Base-by-base conservation (phyloP, 164 flowering plant genomes). In the Cinnamomum micranthum region DNA sequence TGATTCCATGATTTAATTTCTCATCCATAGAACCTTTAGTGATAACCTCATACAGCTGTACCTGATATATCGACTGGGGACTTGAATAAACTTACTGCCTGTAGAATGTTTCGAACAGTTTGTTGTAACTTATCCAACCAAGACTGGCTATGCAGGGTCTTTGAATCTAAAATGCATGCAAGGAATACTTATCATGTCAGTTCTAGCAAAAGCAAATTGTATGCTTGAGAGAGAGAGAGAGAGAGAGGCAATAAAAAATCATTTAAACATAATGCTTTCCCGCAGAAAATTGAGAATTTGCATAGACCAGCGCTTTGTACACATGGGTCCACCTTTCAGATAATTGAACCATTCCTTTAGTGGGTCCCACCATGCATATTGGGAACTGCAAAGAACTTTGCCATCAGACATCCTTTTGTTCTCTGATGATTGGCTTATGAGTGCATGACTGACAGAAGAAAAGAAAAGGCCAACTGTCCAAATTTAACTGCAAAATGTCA, bases 121-220 rank as follows among this genome's bases (percentile, higher is more conserved):
- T 86, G 70, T 76, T 89, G 93, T 74, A 95, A 86, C 87, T 89
- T 95, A 77, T 90, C 97, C 86, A 92, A 82, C 98, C 95, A 95
- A 69, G 99, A 87, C 70, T 89, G 85, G 71, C 77, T 84, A 77
- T 84, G 82, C 75, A 85, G 9, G 77, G 78, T 74, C 62, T 17
- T 60, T 58, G 78, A 65, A 81, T 88, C 90, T 90, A 69, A 41
- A 68, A 69, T 59, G 72, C 15, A 66, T 24, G 13, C 28, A 52
- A 70, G 12, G 50, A 67, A 67, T 67, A 28, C 3, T 5, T n/a
- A 20, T 67, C 41, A 67, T 25, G 41, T 33, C 35, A 31, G 7
- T 20, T 67, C 41, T 58, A 74, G 50, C 67, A 66, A 59, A 17
- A 55, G 19, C 6, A 41, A 41, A 7, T 9, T 9, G 47, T 7